Conservation (phyloP, 805 yeast genomes). For the Isabelozyma rhagii region DNA sequence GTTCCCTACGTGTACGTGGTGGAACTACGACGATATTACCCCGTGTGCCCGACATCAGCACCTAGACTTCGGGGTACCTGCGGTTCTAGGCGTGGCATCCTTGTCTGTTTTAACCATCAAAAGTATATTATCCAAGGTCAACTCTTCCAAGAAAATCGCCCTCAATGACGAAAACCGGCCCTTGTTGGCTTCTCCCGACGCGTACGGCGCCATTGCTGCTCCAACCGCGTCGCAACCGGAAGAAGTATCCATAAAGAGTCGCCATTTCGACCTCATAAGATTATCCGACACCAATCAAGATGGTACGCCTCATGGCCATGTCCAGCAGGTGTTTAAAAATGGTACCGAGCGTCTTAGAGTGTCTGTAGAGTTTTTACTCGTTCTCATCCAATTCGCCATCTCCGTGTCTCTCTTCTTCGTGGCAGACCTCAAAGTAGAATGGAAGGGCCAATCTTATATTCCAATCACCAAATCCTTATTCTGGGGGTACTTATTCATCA, state of each 20-base stretch:
- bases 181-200: conserved; percentile 25
- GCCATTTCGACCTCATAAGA: conserved; percentile 64
- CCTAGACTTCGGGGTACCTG: conserved; percentile 33
- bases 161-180: conserved; percentile 28
- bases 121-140: conserved; percentile 10
- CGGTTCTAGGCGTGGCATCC: conserved; percentile 27
- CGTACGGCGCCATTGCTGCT: conserved; percentile 27
- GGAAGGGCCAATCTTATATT: conserved; percentile 18
- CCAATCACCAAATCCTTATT: conserved; percentile 27
- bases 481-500: conserved; percentile 43
- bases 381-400: conserved; percentile 38
- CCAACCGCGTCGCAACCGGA: neutral
- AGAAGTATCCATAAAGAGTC: conserved; percentile 38
- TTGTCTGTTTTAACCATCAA: conserved; percentile 20
- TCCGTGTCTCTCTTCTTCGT: conserved; percentile 32
- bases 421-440: conserved; percentile 29
- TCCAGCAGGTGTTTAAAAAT: conserved; percentile 47
- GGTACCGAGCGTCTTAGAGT: conserved; percentile 54
- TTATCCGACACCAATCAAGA: conserved; percentile 52
- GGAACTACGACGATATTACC: conserved; percentile 65
- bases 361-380: conserved; percentile 44
- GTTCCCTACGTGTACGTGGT: conserved; percentile 20
- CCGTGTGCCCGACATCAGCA: conserved; percentile 44
- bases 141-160: conserved; percentile 7
- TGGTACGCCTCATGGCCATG: conserved; percentile 59